Evolutionary conservation across 768 basidiomycete genomes (phyloP).

Genomic region (Suillus brevipes): DNA sequence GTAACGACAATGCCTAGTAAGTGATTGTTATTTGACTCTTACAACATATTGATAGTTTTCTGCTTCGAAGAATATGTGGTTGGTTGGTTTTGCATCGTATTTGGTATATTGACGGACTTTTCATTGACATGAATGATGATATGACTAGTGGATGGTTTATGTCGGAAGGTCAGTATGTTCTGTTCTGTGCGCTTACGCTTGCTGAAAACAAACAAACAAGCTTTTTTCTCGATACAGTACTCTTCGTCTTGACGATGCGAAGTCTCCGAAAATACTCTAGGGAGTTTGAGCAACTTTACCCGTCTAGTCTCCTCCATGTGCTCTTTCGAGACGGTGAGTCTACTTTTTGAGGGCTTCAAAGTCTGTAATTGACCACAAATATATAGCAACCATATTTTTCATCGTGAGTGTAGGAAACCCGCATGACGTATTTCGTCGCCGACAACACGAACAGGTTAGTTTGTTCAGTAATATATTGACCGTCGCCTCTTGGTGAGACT

Average conservation of each 20-base stretch:
- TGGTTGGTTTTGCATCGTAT: not conserved
- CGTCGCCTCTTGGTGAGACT: conserved; percentile 18
- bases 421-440: not conserved
- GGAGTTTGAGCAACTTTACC: not conserved
- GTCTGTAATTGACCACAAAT: not conserved
- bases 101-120: not conserved
- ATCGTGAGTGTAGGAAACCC: not conserved
- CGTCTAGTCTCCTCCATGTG: conserved; percentile 3
- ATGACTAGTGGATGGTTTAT: conserved; percentile 10
- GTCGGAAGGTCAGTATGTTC: conserved; percentile 9
- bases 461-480: conserved; percentile 8
- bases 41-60: not conserved
- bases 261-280: conserved; percentile 10
- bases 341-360: too few relatives aligned
- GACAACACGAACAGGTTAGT: not conserved
- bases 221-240: conserved; percentile 1
- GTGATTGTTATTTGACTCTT: not conserved
- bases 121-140: not conserved
- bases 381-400: conserved; percentile 11
- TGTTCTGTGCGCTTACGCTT: not conserved
- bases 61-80: not conserved
- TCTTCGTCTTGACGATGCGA: conserved; percentile 13
- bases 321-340: conserved; percentile 12
- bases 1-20: conserved; percentile 3
- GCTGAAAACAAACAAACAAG: not conserved